Percentiles rank a stretch among this genome's conserved stretches.
Conservation (phyloP, 352 stramenopile species). For the Phytophthora melonis region DNA sequence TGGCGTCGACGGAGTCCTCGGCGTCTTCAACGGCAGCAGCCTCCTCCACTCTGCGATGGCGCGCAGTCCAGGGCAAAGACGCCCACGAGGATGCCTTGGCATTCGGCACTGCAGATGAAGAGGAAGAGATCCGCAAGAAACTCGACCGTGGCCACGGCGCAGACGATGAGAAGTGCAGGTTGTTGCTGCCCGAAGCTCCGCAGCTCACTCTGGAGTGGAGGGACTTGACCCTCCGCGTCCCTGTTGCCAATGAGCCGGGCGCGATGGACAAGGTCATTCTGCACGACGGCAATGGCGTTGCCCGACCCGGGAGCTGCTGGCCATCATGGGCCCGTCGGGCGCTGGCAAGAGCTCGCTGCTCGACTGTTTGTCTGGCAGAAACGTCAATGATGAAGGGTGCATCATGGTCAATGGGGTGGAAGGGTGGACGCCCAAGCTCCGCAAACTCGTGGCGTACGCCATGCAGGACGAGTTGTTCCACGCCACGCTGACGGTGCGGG, state of each 20-base stretch:
- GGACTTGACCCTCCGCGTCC: slow-evolving; percentile 39
- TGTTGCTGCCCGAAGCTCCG: slow-evolving; percentile 16
- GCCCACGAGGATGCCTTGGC: background rate
- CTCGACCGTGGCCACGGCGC: background rate
- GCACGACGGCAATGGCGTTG: slow-evolving; percentile 49
- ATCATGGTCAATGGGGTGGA: slow-evolving; percentile 69
- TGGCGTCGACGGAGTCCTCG: slow-evolving; percentile 6
- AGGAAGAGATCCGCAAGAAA: slow-evolving; percentile 16
- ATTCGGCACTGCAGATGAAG: slow-evolving; percentile 13
- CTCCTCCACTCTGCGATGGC: slow-evolving; percentile 15
- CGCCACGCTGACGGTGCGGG: slow-evolving; percentile 85
- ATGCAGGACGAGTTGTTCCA: slow-evolving; percentile 92
- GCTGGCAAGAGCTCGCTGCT: slow-evolving; percentile 93
- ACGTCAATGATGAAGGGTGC: slow-evolving; percentile 63
- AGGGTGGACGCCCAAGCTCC: slow-evolving; percentile 37
- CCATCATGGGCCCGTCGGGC: slow-evolving; percentile 69
- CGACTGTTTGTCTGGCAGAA: slow-evolving; percentile 90
- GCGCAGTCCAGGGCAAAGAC: slow-evolving; percentile 18
- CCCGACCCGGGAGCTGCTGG: slow-evolving; percentile 58
- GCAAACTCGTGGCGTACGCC: slow-evolving; percentile 58
- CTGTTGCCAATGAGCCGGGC: slow-evolving; percentile 30
- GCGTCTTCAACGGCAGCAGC: background rate
- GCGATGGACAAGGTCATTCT: slow-evolving; percentile 54
- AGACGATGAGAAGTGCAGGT: slow-evolving; percentile 2
- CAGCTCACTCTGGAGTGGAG: slow-evolving; percentile 46